Conservation (phyloP, 2,329 filamentous ascomycete species). For the Colletotrichum plurivorum region DNA sequence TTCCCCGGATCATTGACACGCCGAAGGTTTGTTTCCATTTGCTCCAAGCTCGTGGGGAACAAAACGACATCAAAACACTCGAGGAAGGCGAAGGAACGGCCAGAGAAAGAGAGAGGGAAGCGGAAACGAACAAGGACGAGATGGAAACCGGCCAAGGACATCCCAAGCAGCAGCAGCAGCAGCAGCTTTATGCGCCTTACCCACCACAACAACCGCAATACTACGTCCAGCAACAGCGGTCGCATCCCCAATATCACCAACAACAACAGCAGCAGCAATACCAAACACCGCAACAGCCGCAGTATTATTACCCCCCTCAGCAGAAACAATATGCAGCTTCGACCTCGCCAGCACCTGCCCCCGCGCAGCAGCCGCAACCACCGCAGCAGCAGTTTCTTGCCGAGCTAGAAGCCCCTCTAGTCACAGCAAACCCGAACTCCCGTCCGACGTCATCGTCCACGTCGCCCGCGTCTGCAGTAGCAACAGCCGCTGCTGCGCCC, state of each 20-base stretch:
- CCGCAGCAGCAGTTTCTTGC: slow-evolving; percentile 35
- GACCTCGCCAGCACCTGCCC: neutral
- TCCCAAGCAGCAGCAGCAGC: slow-evolving; percentile 22
- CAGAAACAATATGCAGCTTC: slow-evolving; percentile 25
- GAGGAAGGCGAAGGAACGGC: neutral
- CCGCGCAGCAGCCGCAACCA: neutral
- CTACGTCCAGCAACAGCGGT: slow-evolving; percentile 15
- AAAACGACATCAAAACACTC: neutral
- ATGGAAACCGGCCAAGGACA: slow-evolving; percentile 33
- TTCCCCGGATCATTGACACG: neutral
- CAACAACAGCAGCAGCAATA: slow-evolving; percentile 4
- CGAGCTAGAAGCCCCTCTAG: slow-evolving; percentile 36
- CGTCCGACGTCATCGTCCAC: slow-evolving; percentile 13
- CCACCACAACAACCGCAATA: slow-evolving; percentile 32
- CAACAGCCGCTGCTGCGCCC: neutral
- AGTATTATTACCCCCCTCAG: slow-evolving; percentile 31
- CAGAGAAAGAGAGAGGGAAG: neutral
- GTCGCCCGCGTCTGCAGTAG: neutral
- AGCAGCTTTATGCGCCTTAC: slow-evolving; percentile 21
- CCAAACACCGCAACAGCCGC: slow-evolving; percentile 30
- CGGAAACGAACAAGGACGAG: neutral
- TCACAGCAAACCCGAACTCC: neutral
- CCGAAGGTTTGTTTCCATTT: neutral
- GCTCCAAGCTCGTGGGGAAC: neutral
- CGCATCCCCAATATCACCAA: neutral